phyloP scores from a whole-genome alignment of 2,329 filamentous ascomycete species.

The Apiospora arundinis region DNA sequence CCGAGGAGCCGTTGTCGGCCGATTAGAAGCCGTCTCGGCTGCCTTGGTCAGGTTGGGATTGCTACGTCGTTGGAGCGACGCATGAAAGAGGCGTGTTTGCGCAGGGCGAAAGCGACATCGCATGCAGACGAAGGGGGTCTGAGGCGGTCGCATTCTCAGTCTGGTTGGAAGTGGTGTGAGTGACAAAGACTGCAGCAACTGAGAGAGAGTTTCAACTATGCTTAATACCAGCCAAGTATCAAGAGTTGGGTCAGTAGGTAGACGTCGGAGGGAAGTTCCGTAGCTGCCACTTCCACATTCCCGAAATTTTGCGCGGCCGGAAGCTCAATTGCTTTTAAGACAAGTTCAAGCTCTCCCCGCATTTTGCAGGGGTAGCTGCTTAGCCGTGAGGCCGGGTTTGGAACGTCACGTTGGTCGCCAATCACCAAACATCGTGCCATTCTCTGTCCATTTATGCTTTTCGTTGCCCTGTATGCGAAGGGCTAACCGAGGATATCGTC shows the following conservation, averaged over 20 bases:
- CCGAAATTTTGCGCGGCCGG: background rate
- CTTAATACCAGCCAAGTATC: too few relatives aligned
- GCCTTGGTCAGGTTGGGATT: constrained; percentile 25
- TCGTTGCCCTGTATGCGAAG: background rate
- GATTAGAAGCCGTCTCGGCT: constrained; percentile 39
- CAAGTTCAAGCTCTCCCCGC: constrained; percentile 1
- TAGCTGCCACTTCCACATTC: background rate
- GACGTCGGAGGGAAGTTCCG: background rate
- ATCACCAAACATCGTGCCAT: constrained; percentile 16
- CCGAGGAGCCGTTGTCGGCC: constrained; percentile 78
- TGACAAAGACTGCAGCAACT: background rate
- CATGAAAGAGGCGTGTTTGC: constrained; percentile 30
- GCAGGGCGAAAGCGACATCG: constrained; percentile 35
- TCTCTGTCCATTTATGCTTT: constrained; percentile 6
- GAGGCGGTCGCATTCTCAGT: constrained; percentile 32
- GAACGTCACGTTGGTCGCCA: background rate
- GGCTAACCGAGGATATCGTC: constrained; percentile 9
- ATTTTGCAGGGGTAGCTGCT: background rate
- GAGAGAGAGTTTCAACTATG: background rate
- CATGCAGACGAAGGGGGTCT: constrained; percentile 33
- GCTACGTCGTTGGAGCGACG: constrained; percentile 29
- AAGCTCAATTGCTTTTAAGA: background rate
- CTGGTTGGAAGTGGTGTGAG: background rate
- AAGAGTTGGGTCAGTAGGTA: too few relatives aligned
- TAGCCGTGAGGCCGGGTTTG: background rate